Base-by-base conservation (phyloP, 371 early-diverging fungal species). In the Dentiscutata heterogama region DNA sequence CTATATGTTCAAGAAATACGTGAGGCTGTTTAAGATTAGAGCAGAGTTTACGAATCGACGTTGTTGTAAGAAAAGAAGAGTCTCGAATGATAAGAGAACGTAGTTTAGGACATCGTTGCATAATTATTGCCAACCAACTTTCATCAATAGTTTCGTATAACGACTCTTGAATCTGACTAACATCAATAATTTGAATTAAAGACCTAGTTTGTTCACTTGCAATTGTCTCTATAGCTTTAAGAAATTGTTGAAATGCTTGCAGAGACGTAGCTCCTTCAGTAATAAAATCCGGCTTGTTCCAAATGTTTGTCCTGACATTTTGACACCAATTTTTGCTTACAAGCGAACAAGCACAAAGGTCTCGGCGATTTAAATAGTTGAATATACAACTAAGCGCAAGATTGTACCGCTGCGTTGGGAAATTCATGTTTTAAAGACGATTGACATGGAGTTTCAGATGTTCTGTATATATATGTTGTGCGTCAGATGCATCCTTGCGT, bases 261-360 rank as follows among this genome's bases (percentile, higher is more conserved):
- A 70, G 22, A 46, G 70, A 20, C 13, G 70, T 70, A 39, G 2
- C 14, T 39, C 25, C 14, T 14, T 14, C 50, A 70, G 20, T 70
- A n/a, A 22, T 42, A 20, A 70, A 70, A 22, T 70, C 22, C 42
- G 70, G 70, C 18, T 11, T 7, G 22, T 42, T 16, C 70, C 70
- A 70, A 35, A 70, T 14, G 35, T 70, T 70, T 18, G 13, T 39
- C 10, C 8, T 70, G 22, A 42, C 70, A n/a, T 42, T 22, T 20
- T 70, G 70, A 5, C 42, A 39, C 70, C 70, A 70, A 20, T 35
- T 42, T 70, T 39, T 25, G 3, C 14, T 70, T n/a, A 46, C 70
- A 70, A 70, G 50, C n/a, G 70, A 35, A 70, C 70, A 70, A 70
- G 1, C 42, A 46, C 22, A 70, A 22, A 70, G 70, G 7, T 70